Percentiles rank a stretch among this genome's conserved stretches.
phyloP scores from a whole-genome alignment of 257 asterid species.

The Marsdenia floribunda region DNA sequence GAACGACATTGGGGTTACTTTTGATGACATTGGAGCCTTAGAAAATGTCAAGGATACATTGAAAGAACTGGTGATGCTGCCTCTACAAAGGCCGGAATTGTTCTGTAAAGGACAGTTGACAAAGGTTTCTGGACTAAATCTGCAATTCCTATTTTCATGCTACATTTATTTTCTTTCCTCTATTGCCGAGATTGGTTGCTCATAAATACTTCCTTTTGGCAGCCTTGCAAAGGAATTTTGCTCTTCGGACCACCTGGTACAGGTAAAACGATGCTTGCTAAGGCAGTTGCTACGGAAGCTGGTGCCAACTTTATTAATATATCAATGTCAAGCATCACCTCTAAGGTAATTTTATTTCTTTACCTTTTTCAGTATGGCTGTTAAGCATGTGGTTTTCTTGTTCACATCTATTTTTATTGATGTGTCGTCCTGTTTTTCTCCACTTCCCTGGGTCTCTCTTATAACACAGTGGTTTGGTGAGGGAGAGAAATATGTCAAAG shows the following conservation, averaged over 20 bases:
- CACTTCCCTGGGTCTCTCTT: not conserved
- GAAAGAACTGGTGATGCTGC: constrained; percentile 93
- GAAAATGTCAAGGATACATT: constrained; percentile 85
- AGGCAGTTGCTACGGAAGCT: constrained; percentile 95
- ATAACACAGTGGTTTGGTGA: constrained; percentile 82
- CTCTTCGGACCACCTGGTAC: constrained; percentile 92
- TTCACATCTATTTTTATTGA: not conserved
- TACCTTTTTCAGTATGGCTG: constrained; percentile 1
- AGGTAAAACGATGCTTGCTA: constrained; percentile 91
- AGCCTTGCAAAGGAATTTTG: constrained; percentile 95
- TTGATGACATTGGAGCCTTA: constrained; percentile 93
- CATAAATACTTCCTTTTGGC: constrained; percentile 12
- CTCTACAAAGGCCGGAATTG: constrained; percentile 86
- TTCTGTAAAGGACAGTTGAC: constrained; percentile 85
- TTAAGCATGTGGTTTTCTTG: not conserved
- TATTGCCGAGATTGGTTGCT: not conserved
- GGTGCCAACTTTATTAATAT: constrained; percentile 89
- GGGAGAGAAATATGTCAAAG: constrained; percentile 89
- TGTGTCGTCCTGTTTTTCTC: constrained; percentile 13
- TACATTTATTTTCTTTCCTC: not conserved
- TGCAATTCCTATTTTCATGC: not conserved
- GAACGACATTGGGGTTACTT: constrained; percentile 75
- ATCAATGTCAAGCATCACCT: constrained; percentile 88
- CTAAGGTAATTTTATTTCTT: constrained; percentile 46
- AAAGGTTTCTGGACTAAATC: constrained; percentile 37